phyloP scores from a whole-genome alignment of 1,284 basidiomycete species.

The Mycena sp. region DNA sequence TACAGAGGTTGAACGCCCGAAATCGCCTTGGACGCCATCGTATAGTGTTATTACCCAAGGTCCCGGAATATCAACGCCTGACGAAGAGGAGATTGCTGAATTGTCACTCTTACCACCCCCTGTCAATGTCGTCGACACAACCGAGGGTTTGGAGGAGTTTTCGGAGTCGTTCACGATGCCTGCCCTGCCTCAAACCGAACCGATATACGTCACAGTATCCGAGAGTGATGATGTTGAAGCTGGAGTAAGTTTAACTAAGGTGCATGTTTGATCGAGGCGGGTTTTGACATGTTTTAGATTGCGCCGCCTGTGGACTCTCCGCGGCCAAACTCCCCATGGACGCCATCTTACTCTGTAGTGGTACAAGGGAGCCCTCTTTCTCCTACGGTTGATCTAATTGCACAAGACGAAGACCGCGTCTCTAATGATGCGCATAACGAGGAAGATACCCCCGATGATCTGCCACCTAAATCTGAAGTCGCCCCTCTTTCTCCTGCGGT shows the following conservation, averaged over 20 bases:
- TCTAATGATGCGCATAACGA: neutral
- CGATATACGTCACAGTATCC: conserved; percentile 16
- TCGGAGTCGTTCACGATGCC: neutral
- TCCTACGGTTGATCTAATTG: neutral
- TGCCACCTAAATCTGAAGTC: too few species aligned
- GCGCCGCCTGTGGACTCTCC: too few species aligned
- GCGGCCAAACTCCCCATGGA: too few species aligned
- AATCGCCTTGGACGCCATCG: conserved; percentile 49
- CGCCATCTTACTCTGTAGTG: conserved; percentile 38
- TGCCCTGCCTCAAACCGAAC: neutral
- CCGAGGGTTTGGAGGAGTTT: neutral
- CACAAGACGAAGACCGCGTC: neutral
- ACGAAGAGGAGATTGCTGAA: conserved; percentile 19
- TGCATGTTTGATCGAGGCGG: neutral
- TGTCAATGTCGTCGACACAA: neutral
- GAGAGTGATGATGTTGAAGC: neutral
- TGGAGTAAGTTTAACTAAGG: neutral
- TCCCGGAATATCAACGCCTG: conserved; percentile 15
- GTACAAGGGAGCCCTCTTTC: conserved; percentile 32
- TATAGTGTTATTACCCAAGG: conserved; percentile 40
- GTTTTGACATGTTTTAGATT: too few species aligned
- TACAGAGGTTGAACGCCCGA: conserved; percentile 37
- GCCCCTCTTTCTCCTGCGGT: too few species aligned
- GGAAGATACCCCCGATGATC: too few species aligned
- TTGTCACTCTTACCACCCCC: conserved; percentile 13